Base-by-base conservation (phyloP, 768 basidiomycete species). In the Boletus rubropictus region DNA sequence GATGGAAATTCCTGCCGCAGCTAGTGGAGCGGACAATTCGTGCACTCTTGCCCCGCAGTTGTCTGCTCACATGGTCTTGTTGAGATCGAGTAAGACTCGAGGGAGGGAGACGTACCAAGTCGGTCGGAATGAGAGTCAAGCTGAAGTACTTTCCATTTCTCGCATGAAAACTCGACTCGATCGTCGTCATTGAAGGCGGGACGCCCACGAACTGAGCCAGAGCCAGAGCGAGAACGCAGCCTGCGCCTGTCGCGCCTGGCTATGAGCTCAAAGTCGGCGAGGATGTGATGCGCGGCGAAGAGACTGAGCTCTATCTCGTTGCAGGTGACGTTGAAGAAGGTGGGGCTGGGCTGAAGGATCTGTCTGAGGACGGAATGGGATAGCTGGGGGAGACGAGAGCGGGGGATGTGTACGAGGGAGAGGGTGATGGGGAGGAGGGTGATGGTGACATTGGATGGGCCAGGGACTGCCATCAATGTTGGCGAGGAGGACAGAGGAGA, bases 221-320 rank as follows among this genome's bases (percentile, higher is more conserved):
- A 72, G 39, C 71, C 66, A 3, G 74, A 69, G 42, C 68, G 65
- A 25, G 72, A 67, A 21, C 72, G 70, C 37, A 70, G 69, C 41
- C 66, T 71, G 17, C 69, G 74, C 38, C 78, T 69, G 55, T 85
- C 84, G 42, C 69, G 77, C 24, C 76, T 66, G 8, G 82, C 82
- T 55, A 83, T 74, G 8, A 69, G 65, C 55, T 81, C 78, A 54
- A 87, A 86, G 53, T 83, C 80, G 11, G 69, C 58, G 14, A 84
- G 72, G 47, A 71, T 60, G 49, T 70, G 67, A 45, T 79, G 72
- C 52, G 85, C 81, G 29, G 80, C 84, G 56, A 89, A 87, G 41
- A 86, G 67, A 62, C 77, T 79, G 64, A 90, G 81, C 65, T 89
- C 87, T 53, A 88, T 77, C 53, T 85, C 78, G 61, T 90, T 90